Percentiles rank a stretch among this genome's conserved stretches.
phyloP scores from a whole-genome alignment of 2,329 filamentous ascomycete species.

The Aspergillus sp. region DNA sequence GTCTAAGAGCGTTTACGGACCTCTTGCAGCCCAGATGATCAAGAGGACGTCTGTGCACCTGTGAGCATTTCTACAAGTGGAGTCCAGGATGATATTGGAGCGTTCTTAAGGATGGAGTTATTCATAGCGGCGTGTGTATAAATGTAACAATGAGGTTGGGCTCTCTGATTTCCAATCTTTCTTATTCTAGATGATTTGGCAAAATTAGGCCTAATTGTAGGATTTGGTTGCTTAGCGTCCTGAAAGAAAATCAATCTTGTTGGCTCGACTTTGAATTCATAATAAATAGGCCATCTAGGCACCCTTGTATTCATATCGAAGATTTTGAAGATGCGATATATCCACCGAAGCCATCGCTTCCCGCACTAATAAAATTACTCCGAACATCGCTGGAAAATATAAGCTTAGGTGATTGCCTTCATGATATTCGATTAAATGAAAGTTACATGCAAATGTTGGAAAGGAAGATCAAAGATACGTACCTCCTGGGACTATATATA shows the following conservation, averaged over 20 bases:
- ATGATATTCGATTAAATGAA: not conserved
- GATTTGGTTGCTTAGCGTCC: too few relatives aligned
- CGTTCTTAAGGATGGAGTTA: not conserved
- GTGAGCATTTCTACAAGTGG: not conserved
- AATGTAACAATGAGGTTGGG: too few relatives aligned
- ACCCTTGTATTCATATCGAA: conserved; percentile 38
- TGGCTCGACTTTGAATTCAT: too few relatives aligned
- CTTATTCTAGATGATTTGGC: too few relatives aligned
- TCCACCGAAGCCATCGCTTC: conserved; percentile 34
- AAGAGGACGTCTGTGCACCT: not conserved
- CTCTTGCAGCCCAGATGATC: not conserved
- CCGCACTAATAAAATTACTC: conserved; percentile 24
- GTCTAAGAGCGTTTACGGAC: not conserved
- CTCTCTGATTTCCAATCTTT: too few relatives aligned
- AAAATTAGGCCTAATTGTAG: too few relatives aligned
- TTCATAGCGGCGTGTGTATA: not conserved
- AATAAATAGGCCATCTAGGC: conserved; percentile 17
- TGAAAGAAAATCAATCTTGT: too few relatives aligned
- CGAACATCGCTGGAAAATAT: conserved; percentile 26
- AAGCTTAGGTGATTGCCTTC: conserved; percentile 5
- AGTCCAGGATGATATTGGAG: not conserved
- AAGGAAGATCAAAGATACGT: conserved; percentile 8
- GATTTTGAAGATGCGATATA: conserved; percentile 29
- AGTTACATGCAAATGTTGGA: not conserved
- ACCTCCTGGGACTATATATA: conserved; percentile 36